These are phyloP conservation scores for Delonix regia DNA, from an alignment of 306 rosid species.

Conservation along the genomic window DNA sequence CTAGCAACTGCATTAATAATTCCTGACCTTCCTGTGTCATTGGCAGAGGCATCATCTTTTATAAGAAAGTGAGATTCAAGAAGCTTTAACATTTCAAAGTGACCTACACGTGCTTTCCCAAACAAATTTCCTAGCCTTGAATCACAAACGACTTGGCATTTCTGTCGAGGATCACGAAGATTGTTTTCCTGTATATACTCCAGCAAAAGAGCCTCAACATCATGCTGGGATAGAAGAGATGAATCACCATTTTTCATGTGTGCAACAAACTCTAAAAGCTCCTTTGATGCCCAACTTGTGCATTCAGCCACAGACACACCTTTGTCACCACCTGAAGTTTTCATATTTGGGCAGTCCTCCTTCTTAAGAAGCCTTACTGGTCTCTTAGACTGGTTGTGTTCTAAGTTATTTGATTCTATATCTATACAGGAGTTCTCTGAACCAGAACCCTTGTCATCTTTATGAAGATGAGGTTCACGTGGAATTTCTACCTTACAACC, in stretches of 20 bases:
- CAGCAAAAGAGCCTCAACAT: constrained; percentile 67
- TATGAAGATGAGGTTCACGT: constrained; percentile 47
- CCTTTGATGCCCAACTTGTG: constrained; percentile 82
- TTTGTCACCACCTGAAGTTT: constrained; percentile 46
- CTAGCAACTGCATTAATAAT: constrained; percentile 46
- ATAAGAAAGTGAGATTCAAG: constrained; percentile 75
- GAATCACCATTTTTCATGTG: constrained; percentile 84
- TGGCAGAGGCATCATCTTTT: constrained; percentile 51
- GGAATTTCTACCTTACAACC: constrained; percentile 49
- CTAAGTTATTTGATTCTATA: constrained; percentile 51
- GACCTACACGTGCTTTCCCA: constrained; percentile 72
- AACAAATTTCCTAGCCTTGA: constrained; percentile 71
- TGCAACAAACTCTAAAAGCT: constrained; percentile 89
- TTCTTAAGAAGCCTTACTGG: constrained; percentile 39
- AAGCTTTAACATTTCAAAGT: constrained; percentile 82
- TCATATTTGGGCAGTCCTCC: constrained; percentile 39
- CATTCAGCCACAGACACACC: constrained; percentile 47
- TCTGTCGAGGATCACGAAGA: constrained; percentile 80
- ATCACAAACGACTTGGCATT: constrained; percentile 79
- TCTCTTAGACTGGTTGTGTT: constrained; percentile 44
- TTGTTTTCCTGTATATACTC: constrained; percentile 76
- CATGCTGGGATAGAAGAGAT: constrained; percentile 66
- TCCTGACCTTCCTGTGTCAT: constrained; percentile 43
- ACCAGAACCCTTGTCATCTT: constrained; percentile 52
- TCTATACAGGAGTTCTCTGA: constrained; percentile 60